Conservation (phyloP, 331 rosid species). For the Saraca asoca region DNA sequence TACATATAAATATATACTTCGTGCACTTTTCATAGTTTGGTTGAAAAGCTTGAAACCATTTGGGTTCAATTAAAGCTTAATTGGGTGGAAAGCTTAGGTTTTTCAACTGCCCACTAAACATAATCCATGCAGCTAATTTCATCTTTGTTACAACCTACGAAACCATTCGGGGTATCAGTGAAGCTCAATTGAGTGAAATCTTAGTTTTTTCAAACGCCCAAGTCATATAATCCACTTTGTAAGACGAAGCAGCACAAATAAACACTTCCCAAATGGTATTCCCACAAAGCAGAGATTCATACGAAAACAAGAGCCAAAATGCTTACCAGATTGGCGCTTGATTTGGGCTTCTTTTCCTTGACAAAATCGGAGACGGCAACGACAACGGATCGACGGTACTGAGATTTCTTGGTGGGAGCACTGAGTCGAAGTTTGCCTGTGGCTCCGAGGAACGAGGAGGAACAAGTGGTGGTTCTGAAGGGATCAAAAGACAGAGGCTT, state of each 20-base stretch:
- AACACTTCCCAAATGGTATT: not conserved
- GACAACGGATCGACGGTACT: slow-evolving; percentile 50
- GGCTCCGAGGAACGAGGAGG: slow-evolving; percentile 74
- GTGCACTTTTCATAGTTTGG: no score
- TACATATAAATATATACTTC: no score
- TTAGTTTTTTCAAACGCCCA: no score
- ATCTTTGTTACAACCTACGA: no score
- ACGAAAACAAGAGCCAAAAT: slow-evolving; percentile 15
- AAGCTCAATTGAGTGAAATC: no score
- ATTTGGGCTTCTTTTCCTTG: slow-evolving; percentile 54
- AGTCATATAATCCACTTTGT: slow-evolving; percentile 4
- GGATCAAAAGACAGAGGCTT: slow-evolving; percentile 46
- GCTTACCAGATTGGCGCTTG: slow-evolving; percentile 64
- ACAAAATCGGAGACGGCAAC: slow-evolving; percentile 67
- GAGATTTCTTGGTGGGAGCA: slow-evolving; percentile 37
- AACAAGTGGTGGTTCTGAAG: slow-evolving; percentile 29
- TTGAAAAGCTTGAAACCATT: not conserved
- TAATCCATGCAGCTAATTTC: not conserved
- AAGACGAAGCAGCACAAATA: not conserved
- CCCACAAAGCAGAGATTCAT: no score
- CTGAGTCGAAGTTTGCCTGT: slow-evolving; percentile 52
- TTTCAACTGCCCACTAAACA: slow-evolving; percentile 3
- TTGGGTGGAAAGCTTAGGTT: not conserved
- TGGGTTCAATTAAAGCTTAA: slow-evolving; percentile 14
- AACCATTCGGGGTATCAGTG: no score